Evolutionary conservation across 805 yeast genomes (phyloP).

Genomic region (Naumovozyma dairenensis): DNA sequence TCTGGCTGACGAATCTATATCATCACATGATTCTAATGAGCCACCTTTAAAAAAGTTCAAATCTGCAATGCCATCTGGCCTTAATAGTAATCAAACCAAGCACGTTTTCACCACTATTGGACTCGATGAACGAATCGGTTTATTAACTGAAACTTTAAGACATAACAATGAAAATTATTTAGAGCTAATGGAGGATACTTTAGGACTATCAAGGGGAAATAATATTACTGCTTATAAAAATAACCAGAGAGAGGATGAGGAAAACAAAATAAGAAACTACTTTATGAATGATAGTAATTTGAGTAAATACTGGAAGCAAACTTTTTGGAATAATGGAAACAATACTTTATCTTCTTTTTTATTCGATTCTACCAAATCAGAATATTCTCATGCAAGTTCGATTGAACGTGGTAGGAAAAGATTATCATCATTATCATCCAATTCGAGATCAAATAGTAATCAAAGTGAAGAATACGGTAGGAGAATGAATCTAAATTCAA

Average conservation of each 20-base stretch:
- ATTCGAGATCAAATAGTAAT: conserved; percentile 19
- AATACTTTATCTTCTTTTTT: no score
- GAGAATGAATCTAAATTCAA: conserved; percentile 3
- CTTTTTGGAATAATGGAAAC: no score
- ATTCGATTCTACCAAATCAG: no score
- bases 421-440: conserved; percentile 7
- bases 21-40: conserved; percentile 2
- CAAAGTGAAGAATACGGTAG: conserved; percentile 23
- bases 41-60: conserved; percentile 8
- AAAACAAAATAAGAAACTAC: no score
- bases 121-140: conserved; percentile 20
- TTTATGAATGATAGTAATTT: no score
- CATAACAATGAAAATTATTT: conserved; percentile 15
- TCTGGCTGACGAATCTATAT: conserved; percentile 5
- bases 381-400: conserved; percentile 1
- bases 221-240: no score
- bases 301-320: no score
- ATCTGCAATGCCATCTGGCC: no score
- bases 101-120: background rate
- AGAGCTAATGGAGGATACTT: conserved; percentile 15
- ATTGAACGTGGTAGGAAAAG: conserved; percentile 20
- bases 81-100: no score
- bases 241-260: background rate
- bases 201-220: no score
- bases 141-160: conserved; percentile 20